Evolutionary conservation across 129 eudicot species (phyloP), one percentile per base, ranked within the genome.

Genomic region (Smallanthus sonchifolius): DNA sequence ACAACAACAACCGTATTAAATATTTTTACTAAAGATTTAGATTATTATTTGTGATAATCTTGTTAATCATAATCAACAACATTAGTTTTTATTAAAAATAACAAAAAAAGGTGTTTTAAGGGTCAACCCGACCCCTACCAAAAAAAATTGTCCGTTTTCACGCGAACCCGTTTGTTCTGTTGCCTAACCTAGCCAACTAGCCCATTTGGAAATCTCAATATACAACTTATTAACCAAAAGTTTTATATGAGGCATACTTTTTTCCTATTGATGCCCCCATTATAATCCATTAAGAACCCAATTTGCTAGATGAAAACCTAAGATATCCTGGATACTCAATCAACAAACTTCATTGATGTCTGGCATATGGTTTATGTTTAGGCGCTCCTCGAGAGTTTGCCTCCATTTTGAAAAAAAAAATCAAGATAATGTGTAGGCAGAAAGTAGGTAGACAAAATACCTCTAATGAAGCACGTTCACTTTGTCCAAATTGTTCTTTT

Each of bases 401-500:
- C n/a, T n/a, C 7, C 5, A 4, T 49, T 49, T n/a, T 8, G 30
- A 24, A 24, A 24, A 24, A 24, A 11, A 14, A 49, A 55, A 54
- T 43, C 66, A 20, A 20, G 40, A 20, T 55, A 43, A 61, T n/a
- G 16, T 17, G 4, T 34, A 16, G 59, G 56, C 32, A 7, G 35
- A n/a, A 30, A 47, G 17, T 3, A 43, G 49, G 49, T 57, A 59
- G 67, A 24, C 35, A 60, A 79, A 6, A 65, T 67, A 87, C 97
- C 91, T 90, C 97, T 49, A 67, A 24, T 34, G 75, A 39, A 70
- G 80, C 78, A 44, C 70, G 63, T 48, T 78, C 79, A 77, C 76
- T 85, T 74, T 67, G 85, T 69, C 80, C 83, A 16, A 51, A 49
- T 56, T 83, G 86, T 60, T 85, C 89, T 83, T 77, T 85, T 75